phyloP scores from a whole-genome alignment of 768 basidiomycete genomes.

The Amylocystis lapponica region DNA sequence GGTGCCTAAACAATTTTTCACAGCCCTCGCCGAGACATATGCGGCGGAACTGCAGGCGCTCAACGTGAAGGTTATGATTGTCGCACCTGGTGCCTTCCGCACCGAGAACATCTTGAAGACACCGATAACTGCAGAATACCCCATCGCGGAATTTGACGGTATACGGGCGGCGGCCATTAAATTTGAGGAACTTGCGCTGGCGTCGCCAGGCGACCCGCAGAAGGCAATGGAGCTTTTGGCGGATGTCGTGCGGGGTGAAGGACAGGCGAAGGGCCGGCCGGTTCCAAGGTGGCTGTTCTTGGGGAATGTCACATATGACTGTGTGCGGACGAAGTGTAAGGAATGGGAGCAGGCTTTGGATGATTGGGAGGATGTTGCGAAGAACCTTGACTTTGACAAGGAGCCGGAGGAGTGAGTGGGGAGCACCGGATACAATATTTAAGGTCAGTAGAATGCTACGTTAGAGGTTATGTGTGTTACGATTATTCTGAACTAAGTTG shows the following conservation, averaged over 20 bases:
- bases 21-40: constrained; percentile 44
- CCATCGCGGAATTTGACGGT: constrained; percentile 47
- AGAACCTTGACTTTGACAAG: constrained; percentile 20
- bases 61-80: constrained; percentile 52
- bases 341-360: constrained; percentile 42
- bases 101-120: constrained; percentile 48
- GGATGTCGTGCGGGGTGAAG: constrained; percentile 45
- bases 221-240: constrained; percentile 49
- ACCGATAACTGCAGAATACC: constrained; percentile 22
- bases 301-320: constrained; percentile 49
- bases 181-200: constrained; percentile 32
- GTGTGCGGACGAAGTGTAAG: constrained; percentile 43
- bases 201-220: constrained; percentile 48
- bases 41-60: constrained; percentile 48
- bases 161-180: constrained; percentile 29
- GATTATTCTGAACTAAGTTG: no score
- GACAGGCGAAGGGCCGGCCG: constrained; percentile 36
- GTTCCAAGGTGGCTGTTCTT: constrained; percentile 45
- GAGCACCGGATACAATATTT: no score
- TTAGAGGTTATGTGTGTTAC: no score
- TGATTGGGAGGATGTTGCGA: constrained; percentile 46
- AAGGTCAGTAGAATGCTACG: no score
- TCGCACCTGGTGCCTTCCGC: constrained; percentile 57
- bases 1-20: not conserved
- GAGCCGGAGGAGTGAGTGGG: no score